phyloP scores from a whole-genome alignment of 345 rosid species.

The Gossypium rotundifolium region DNA sequence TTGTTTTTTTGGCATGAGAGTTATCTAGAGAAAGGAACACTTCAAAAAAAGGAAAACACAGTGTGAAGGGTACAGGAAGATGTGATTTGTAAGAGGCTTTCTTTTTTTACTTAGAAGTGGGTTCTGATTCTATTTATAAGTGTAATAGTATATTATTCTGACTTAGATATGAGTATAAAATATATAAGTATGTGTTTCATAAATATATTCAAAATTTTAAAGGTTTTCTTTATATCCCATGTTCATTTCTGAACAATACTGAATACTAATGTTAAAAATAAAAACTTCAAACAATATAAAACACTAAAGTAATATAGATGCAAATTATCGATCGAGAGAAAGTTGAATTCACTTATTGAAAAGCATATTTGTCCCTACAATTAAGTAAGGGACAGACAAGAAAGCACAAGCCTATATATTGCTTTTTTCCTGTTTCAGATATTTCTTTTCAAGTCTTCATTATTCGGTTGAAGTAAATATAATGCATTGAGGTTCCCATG shows the following conservation, averaged over 20 bases:
- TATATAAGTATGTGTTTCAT: neutral
- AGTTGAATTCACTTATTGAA: conserved; percentile 20
- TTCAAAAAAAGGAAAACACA: conserved; percentile 8
- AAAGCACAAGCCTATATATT: conserved; percentile 22
- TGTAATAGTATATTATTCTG: neutral
- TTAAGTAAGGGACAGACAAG: conserved; percentile 23
- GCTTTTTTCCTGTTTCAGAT: conserved; percentile 4
- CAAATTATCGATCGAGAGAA: conserved; percentile 15
- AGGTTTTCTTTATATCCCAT: neutral
- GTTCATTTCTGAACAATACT: too few relatives aligned
- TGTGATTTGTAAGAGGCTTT: conserved; percentile 29
- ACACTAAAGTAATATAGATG: neutral
- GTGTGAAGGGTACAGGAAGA: conserved; percentile 14
- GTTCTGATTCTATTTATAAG: conserved; percentile 20
- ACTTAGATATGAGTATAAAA: neutral
- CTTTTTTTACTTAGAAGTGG: conserved; percentile 30
- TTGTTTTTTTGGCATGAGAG: conserved; percentile 20
- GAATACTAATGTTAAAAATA: too few relatives aligned
- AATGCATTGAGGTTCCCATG: conserved; percentile 19
- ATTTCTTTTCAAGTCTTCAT: conserved; percentile 3
- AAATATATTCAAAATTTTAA: neutral
- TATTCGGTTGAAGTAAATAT: conserved; percentile 9
- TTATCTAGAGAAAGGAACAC: conserved; percentile 9
- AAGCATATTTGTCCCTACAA: conserved; percentile 40
- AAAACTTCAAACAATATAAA: neutral